A percentile compares a stretch with the other conserved stretches of the same genome.
Conservation (phyloP, 1,284 basidiomycete species). For the Rhodotorula sp. region DNA sequence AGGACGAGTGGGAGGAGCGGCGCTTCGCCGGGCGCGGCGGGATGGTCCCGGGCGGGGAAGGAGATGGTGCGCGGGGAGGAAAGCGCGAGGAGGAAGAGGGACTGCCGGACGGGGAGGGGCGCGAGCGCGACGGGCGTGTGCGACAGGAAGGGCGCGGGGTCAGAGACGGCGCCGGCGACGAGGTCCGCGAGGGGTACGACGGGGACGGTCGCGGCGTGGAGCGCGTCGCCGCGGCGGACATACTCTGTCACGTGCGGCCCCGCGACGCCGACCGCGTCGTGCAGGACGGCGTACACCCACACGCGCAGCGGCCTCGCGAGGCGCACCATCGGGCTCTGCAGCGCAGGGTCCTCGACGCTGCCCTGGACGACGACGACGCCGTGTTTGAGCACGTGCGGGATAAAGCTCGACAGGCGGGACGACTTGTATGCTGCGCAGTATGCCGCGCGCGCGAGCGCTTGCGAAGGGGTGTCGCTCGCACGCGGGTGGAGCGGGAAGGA, state of each 20-base stretch:
- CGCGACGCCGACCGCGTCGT: constrained; percentile 61
- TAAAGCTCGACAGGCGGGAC: constrained; percentile 19
- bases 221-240: constrained; percentile 10
- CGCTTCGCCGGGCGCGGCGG: neutral
- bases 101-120: neutral
- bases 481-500: constrained; percentile 27
- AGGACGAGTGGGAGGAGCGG: constrained; percentile 30
- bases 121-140: neutral
- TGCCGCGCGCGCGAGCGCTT: constrained; percentile 2
- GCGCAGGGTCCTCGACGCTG: constrained; percentile 20
- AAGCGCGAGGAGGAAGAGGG: constrained; percentile 14
- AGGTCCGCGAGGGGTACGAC: constrained; percentile 5
- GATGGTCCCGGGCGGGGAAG: neutral
- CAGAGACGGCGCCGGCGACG: neutral
- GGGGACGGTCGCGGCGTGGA: neutral
- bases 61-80: neutral
- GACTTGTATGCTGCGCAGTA: constrained; percentile 21
- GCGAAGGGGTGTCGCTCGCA: constrained; percentile 1
- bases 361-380: constrained; percentile 14
- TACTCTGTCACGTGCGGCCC: constrained; percentile 24
- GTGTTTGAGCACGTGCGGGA: constrained; percentile 34
- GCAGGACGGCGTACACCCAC: constrained; percentile 69
- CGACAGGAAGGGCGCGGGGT: neutral
- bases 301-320: constrained; percentile 65
- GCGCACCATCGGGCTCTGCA: constrained; percentile 52